phyloP scores from a whole-genome alignment of 495 filamentous ascomycete species.

The Haplographium delicatum region DNA sequence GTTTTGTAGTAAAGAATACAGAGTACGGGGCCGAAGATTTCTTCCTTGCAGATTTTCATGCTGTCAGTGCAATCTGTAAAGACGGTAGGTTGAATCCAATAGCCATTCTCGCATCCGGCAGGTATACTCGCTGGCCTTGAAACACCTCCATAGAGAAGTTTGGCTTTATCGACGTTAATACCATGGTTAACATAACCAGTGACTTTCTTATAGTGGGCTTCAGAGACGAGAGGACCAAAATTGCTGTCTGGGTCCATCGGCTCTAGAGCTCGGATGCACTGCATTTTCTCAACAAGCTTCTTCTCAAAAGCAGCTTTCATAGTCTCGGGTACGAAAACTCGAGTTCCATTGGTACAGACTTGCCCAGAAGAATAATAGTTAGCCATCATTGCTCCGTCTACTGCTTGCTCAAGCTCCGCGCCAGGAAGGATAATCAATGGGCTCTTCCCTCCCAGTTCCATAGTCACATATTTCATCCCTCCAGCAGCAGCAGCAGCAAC shows the following conservation, averaged over 20 bases:
- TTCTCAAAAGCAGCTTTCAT: conserved; percentile 62
- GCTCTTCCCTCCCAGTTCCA: conserved; percentile 81
- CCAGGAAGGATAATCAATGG: conserved; percentile 68
- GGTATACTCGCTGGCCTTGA: conserved; percentile 44
- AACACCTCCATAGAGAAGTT: conserved; percentile 61
- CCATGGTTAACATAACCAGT: conserved; percentile 62
- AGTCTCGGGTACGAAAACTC: conserved; percentile 62
- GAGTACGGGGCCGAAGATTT: conserved; percentile 82
- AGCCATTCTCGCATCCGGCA: conserved; percentile 52
- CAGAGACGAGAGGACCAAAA: conserved; percentile 70
- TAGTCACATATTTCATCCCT: conserved; percentile 81
- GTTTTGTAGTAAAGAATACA: conserved; percentile 61
- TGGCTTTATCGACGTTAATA: conserved; percentile 62
- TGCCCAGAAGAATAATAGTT: conserved; percentile 81
- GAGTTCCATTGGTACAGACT: conserved; percentile 80
- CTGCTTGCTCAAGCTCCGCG: conserved; percentile 65
- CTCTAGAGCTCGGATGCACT: conserved; percentile 60
- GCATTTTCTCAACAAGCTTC: conserved; percentile 59
- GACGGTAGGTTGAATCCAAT: conserved; percentile 65
- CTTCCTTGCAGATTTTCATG: conserved; percentile 69
- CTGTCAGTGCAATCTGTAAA: conserved; percentile 67
- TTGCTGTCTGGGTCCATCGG: conserved; percentile 64
- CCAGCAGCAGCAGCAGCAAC: conserved; percentile 63
- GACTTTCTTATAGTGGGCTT: conserved; percentile 65
- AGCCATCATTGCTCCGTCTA: conserved; percentile 81